phyloP scores from a whole-genome alignment of 768 basidiomycete genomes.

The Tylopilus sp. region DNA sequence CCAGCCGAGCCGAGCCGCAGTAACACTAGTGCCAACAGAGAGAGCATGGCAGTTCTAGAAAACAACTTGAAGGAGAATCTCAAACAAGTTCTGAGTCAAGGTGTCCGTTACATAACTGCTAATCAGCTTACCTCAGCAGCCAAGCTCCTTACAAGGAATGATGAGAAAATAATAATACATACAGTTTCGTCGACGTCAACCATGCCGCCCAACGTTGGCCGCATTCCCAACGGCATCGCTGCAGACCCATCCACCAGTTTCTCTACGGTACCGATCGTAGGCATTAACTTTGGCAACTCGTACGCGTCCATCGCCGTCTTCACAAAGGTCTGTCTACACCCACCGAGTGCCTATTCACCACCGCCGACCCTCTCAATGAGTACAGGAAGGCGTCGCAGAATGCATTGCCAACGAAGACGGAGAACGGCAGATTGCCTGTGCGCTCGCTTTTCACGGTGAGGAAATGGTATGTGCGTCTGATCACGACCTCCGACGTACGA shows the following conservation, averaged over 20 bases:
- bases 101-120: no score
- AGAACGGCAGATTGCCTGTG: conserved; percentile 95
- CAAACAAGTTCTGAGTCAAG: no score
- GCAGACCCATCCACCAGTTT: conserved; percentile 39
- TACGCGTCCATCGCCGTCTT: conserved; percentile 95
- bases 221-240: conserved; percentile 51
- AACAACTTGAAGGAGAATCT: no score
- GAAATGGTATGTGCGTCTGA: conserved; percentile 58
- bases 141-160: no score
- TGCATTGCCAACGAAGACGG: conserved; percentile 99
- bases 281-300: conserved; percentile 95
- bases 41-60: no score
- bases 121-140: no score
- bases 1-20: no score
- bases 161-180: not conserved
- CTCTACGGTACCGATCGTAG: conserved; percentile 62
- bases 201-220: conserved; percentile 39
- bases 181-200: not conserved
- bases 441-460: conserved; percentile 87
- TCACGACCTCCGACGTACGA: conserved; percentile 1
- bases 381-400: conserved; percentile 84
- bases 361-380: not conserved
- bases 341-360: not conserved
- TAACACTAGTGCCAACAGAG: no score
- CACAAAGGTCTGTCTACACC: conserved; percentile 73